Percentiles rank a stretch among this genome's conserved stretches.
phyloP scores from a whole-genome alignment of 306 rosid species.

The Acacia crassicarpa region DNA sequence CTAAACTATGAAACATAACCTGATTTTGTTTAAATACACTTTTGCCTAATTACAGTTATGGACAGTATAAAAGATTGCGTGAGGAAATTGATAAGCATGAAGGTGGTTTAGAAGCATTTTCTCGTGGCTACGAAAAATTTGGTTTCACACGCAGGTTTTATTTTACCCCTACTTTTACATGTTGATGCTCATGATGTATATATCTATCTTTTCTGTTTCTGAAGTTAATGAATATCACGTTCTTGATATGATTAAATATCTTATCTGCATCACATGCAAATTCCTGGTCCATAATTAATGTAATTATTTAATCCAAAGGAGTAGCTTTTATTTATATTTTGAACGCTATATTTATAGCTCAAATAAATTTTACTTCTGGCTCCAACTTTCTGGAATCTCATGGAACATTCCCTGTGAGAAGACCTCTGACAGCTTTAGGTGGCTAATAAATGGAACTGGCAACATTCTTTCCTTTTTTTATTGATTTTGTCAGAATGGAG shows the following conservation, averaged over 20 bases:
- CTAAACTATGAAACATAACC: slow-evolving; percentile 4
- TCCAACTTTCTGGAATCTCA: background rate
- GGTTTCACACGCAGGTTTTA: slow-evolving; percentile 89
- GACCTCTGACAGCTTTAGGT: background rate
- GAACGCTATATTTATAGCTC: background rate
- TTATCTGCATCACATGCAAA: background rate
- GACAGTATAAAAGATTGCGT: slow-evolving; percentile 69
- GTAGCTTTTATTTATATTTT: background rate
- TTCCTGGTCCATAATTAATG: background rate
- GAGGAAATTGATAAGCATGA: slow-evolving; percentile 79
- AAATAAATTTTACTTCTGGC: background rate
- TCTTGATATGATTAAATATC: slow-evolving; percentile 3
- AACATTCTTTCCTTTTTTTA: background rate
- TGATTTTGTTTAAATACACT: slow-evolving; percentile 25
- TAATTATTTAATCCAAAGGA: background rate
- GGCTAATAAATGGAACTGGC: background rate
- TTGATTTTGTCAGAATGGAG: background rate
- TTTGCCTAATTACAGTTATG: slow-evolving; percentile 55
- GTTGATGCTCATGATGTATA: slow-evolving; percentile 5
- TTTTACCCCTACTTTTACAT: slow-evolving; percentile 4
- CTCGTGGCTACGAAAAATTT: slow-evolving; percentile 92
- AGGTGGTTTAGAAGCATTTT: slow-evolving; percentile 94
- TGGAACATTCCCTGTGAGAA: background rate
- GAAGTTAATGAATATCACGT: background rate
- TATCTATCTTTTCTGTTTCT: background rate